Conservation (phyloP, 23 red algal species). For the Agarophyton chilense region DNA sequence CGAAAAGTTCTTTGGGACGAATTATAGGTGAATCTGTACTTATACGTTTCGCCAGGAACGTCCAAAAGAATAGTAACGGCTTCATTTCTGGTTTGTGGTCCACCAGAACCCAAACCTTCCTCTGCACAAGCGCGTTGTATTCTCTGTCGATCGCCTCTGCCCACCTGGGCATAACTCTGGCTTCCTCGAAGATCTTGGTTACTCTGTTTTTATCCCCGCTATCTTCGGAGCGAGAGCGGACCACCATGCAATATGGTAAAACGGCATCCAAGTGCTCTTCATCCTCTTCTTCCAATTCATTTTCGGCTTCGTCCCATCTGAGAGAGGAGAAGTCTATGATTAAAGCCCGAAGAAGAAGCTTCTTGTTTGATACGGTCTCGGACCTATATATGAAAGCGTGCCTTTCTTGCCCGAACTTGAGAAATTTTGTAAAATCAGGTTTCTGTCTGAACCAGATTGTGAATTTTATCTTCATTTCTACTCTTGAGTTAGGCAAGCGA, state of each 20-base stretch:
- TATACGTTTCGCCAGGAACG: neutral
- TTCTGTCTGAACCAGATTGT: neutral
- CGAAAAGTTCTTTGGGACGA: neutral
- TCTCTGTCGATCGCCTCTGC: conserved; percentile 19
- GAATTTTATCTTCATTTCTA: neutral
- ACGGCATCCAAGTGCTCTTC: conserved; percentile 3
- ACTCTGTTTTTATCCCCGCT: neutral
- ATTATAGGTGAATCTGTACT: neutral
- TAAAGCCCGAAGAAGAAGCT: neutral
- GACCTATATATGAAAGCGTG: neutral
- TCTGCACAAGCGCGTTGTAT: neutral
- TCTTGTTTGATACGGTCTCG: neutral
- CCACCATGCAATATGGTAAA: neutral
- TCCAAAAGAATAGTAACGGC: conserved; percentile 4
- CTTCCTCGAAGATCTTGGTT: conserved; percentile 15
- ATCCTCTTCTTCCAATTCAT: neutral
- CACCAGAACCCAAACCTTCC: neutral
- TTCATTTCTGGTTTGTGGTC: neutral
- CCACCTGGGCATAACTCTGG: neutral
- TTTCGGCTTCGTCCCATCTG: neutral
- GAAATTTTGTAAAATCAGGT: conserved; percentile 1
- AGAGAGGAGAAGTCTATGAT: conserved; percentile 3
- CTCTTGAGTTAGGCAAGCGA: neutral
- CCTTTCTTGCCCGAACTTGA: neutral
- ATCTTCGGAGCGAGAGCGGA: neutral